Evolutionary conservation across 1,284 basidiomycete species (phyloP), one percentile per base, ranked within the genome.

Genomic region (Sphagnurus paluster): DNA sequence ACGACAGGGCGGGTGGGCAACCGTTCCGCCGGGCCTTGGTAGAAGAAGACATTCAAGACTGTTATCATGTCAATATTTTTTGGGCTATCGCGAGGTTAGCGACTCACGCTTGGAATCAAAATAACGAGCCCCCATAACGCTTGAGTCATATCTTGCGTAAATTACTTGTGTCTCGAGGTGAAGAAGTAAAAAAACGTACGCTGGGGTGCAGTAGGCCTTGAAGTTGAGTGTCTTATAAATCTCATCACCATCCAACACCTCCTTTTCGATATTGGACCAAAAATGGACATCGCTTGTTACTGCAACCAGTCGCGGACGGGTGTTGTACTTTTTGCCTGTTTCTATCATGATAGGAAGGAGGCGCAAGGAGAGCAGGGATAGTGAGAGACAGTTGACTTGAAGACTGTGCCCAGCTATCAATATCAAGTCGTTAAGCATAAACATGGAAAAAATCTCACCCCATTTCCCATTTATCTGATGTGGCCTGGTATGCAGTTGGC

Each of bases 11-110:
- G 0, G 65, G 46, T 20, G 50, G 48, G 7, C 49, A 76, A 63
- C 25, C 61, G 67, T 4, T 65, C 61, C 5, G 60, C 62, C 0
- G 77, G 57, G 6, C 68, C 69, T 7, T 69, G 72, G 10, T 61
- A 59, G 54, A 76, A 72, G 38, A 75, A 59, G 3, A 77, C 47
- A 50, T 72, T 70, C 23, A 77, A 53, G 16, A 76, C 74, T 76
- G 9, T 17, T 17, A 23, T 17, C 35, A 30, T 28, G 29, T 25
- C 24, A 35, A 1, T 36, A 50, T 23, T 42, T 44, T 13, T 17
- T 8, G 19, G 8, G 17, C 42, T 40, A 19, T 7, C 30, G 43
- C 21, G 6, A 36, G 37, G 5, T 23, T 16, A 6, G 17, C 11
- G 10, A 55, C 63, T 23, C 26, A 70, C 71, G 52, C 55, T 72